Percentiles rank a stretch among this genome's conserved stretches.
phyloP scores from a whole-genome alignment of 2,329 filamentous ascomycete genomes.

The Tolypocladium endophyticum region DNA sequence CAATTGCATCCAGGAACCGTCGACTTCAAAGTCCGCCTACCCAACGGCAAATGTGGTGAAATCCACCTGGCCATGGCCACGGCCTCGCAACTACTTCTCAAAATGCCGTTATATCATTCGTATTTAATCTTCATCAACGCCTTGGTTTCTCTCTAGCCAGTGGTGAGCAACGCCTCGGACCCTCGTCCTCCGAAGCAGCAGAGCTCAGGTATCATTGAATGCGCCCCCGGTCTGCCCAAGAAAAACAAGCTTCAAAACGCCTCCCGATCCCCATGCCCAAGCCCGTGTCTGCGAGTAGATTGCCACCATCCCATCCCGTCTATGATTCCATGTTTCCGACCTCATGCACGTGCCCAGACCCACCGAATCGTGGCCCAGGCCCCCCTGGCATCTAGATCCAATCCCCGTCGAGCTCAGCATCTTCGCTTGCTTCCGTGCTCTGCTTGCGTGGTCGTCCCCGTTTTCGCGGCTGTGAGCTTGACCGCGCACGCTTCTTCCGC shows the following conservation, averaged over 20 bases:
- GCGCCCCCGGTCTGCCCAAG: neutral
- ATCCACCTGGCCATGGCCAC: too few species aligned
- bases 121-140: neutral
- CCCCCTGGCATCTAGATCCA: constrained; percentile 18
- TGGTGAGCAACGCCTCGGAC: neutral
- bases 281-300: neutral
- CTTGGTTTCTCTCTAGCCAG: neutral
- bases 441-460: constrained; percentile 42
- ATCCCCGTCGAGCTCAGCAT: constrained; percentile 24
- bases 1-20: too few species aligned
- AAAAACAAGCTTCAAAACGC: neutral
- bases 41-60: neutral
- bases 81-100: neutral
- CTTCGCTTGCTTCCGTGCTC: constrained; percentile 25
- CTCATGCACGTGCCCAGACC: too few species aligned
- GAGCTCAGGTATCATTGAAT: neutral
- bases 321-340: neutral
- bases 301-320: neutral
- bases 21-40: too few species aligned
- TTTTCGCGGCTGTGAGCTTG: constrained; percentile 37
- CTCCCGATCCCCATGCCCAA: neutral
- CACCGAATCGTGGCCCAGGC: neutral
- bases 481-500: constrained; percentile 48
- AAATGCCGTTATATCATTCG: neutral
- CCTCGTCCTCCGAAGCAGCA: neutral